Evolutionary conservation across 768 basidiomycete species (phyloP).

Genomic region (Multifurca ochricompacta): DNA sequence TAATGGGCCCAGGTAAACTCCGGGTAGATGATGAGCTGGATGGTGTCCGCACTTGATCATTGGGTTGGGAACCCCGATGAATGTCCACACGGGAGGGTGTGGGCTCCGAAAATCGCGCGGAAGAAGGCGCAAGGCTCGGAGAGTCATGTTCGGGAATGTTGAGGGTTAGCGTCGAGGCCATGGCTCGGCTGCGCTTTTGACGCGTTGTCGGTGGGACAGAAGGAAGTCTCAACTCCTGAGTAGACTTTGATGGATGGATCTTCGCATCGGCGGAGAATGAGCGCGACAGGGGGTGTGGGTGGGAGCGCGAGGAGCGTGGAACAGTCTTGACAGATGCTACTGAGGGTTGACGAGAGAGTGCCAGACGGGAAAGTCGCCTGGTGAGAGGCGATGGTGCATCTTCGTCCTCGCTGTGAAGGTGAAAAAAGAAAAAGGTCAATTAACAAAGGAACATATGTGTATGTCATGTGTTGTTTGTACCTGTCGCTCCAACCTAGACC

Average conservation of each 20-base stretch:
- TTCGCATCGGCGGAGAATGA: constrained; percentile 19
- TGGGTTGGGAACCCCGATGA: constrained; percentile 1
- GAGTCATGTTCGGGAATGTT: constrained; percentile 12
- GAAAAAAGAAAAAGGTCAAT: not conserved
- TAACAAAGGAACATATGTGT: not conserved
- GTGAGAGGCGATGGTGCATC: constrained; percentile 35
- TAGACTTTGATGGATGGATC: not conserved
- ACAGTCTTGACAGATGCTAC: constrained; percentile 11
- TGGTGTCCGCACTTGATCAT: constrained; percentile 12
- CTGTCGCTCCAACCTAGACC: constrained; percentile 39
- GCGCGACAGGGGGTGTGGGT: constrained; percentile 24
- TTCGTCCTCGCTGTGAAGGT: constrained; percentile 32
- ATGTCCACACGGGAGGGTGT: not conserved
- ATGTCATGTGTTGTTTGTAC: no score
- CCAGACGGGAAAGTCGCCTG: constrained; percentile 27
- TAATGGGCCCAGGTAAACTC: constrained; percentile 17
- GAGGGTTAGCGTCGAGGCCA: constrained; percentile 4
- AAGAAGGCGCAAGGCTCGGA: not conserved
- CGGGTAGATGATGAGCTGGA: constrained; percentile 19
- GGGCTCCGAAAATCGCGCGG: constrained; percentile 17
- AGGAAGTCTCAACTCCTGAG: constrained; percentile 9
- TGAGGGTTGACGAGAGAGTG: constrained; percentile 22
- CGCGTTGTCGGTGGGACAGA: constrained; percentile 18
- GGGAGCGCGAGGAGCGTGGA: constrained; percentile 5
- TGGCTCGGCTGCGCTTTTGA: constrained; percentile 1